A percentile compares a stretch with the other conserved stretches of the same genome.
These are phyloP conservation scores for Eucalyptus grandis DNA, from an alignment of 345 rosid genomes.

Conservation along the genomic window DNA sequence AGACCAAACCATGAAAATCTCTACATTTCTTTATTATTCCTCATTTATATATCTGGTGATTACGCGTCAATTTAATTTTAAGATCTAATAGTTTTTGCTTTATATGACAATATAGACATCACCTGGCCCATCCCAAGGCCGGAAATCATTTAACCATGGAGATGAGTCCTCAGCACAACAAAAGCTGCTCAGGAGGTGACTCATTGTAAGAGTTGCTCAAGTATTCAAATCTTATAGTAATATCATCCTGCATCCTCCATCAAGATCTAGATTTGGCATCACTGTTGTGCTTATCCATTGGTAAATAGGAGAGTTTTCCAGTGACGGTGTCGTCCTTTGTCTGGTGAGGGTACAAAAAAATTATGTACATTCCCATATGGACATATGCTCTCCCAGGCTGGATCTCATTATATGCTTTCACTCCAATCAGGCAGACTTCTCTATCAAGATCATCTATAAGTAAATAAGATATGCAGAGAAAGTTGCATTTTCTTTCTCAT, in stretches of 20 bases:
- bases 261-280: neutral
- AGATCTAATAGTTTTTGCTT: neutral
- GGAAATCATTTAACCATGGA: neutral
- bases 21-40: rapidly evolving
- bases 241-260: neutral
- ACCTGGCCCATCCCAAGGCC: neutral
- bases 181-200: neutral
- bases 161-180: too few species aligned
- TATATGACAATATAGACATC: neutral
- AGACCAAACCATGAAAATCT: rapidly evolving
- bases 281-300: neutral
- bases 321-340: neutral
- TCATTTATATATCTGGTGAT: neutral
- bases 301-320: neutral
- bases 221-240: neutral
- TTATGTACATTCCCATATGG: neutral
- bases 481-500: neutral
- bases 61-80: neutral
- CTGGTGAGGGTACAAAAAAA: neutral
- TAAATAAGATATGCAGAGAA: neutral
- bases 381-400: neutral
- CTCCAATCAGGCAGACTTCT: neutral
- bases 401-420: neutral
- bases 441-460: neutral
- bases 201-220: neutral